Base-by-base conservation (phyloP, 176 grass and related monocot genomes). In the Puya raimondii region DNA sequence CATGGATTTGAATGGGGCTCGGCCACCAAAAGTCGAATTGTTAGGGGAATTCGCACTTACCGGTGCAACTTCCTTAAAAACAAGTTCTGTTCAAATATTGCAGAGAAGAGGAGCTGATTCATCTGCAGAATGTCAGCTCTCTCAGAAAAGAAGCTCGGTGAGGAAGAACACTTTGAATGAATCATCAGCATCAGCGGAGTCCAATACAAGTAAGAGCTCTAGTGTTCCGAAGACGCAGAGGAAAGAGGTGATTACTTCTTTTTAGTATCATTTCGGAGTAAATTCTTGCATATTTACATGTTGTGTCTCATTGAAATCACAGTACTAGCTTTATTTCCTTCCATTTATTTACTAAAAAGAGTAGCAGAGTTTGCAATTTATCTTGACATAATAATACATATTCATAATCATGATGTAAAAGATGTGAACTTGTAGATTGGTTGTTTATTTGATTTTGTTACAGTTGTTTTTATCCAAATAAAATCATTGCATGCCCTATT, bases 11-110 rank as follows among this genome's bases (percentile, higher is more conserved):
- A 71, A 66, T n/a, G 69, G 53, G 56, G 77, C 33, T 0, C 69
- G 53, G 47, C 48, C 76, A 51, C 77, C 87, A 2, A 65, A 74
- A 10, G 83, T 86, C 2, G 26, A 86, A 59, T 56, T 83, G 51
- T 77, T 86, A 11, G 77, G 80, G 3, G 83, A 90, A 61, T 83
- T 86, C 22, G 64, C 53, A 14, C 33, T 74, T 71, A 47, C 63
- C 1, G 51, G 71, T 50, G 49, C 48, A 69, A 48, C 64, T 64
- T 56, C 59, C 21, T 68, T 58, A 10, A 78, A 66, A 51, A 33
- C 25, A 66, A 74, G 66, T 49, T 16, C 78, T 4, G 65, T 12
- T 9, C 76, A 70, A 66, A 65, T n/a, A 23, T 68, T 50, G 16
- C 47, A 21, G 23, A 10, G 25, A 64, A 73, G 71, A 49, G 53